Evolutionary conservation across 805 yeast species (phyloP).

Genomic region (Lipomyces orientalis): DNA sequence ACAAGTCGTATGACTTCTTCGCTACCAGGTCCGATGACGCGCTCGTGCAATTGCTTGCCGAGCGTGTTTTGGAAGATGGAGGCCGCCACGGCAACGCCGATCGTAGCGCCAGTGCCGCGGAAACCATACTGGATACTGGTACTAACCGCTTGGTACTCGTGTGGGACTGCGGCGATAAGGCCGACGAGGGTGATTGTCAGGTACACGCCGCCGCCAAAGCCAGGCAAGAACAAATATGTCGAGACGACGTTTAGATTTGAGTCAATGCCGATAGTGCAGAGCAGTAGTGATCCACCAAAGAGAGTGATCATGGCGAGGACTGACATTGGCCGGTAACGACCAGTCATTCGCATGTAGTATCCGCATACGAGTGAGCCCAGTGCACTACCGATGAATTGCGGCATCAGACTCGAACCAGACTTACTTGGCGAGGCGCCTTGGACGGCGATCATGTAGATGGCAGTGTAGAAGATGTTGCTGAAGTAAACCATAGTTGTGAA

Average conservation of each 20-base stretch:
- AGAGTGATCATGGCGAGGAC: constrained; percentile 52
- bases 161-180: constrained; percentile 74
- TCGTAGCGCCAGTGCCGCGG: constrained; percentile 80
- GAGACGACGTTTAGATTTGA: constrained; percentile 40
- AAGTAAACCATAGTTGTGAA: constrained; percentile 71
- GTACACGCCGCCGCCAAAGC: constrained; percentile 68
- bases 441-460: constrained; percentile 67
- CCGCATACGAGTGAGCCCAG: constrained; percentile 72
- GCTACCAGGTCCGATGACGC: constrained; percentile 33
- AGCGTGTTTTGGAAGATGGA: constrained; percentile 59
- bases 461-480: constrained; percentile 68
- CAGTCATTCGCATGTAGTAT: constrained; percentile 66
- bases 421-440: constrained; percentile 57
- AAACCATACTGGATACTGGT: constrained; percentile 90
- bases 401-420: constrained; percentile 57
- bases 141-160: constrained; percentile 77
- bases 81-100: constrained; percentile 71
- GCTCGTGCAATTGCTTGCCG: constrained; percentile 34
- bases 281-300: constrained; percentile 54
- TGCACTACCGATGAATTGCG: constrained; percentile 71
- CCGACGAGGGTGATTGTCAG: constrained; percentile 76
- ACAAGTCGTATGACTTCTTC: constrained; percentile 28
- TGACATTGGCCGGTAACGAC: constrained; percentile 61
- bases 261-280: constrained; percentile 40
- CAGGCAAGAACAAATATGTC: constrained; percentile 57